Percentiles rank a stretch among this genome's conserved stretches.
These are phyloP conservation scores for Tilletiopsis washingtonensis DNA, from an alignment of 1,284 basidiomycete genomes.

Conservation along the genomic window DNA sequence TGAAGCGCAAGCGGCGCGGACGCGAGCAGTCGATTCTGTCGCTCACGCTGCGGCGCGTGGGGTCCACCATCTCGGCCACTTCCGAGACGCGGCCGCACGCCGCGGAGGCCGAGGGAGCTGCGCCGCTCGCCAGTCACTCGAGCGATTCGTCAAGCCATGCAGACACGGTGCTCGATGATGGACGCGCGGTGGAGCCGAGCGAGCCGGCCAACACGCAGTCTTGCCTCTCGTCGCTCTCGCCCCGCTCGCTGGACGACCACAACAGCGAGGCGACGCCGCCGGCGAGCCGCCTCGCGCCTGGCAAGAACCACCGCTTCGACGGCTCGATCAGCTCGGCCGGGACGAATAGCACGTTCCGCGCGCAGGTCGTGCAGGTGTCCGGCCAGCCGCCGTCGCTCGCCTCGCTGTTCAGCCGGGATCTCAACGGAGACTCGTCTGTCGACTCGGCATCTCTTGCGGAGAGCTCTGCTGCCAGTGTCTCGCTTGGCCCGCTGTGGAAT, in stretches of 20 bases:
- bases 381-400: slow-evolving; percentile 26
- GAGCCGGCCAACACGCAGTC: too few relatives aligned
- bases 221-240: not conserved
- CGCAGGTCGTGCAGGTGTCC: slow-evolving; percentile 21
- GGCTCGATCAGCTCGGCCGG: slow-evolving; percentile 7
- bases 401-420: slow-evolving; percentile 18
- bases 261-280: slow-evolving; percentile 8
- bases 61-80: slow-evolving; percentile 21
- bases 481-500: not conserved
- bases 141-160: too few relatives aligned
- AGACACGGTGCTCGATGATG: not conserved
- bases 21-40: slow-evolving; percentile 34
- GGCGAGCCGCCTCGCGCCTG: slow-evolving; percentile 3
- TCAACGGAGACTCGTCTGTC: too few relatives aligned
- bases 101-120: not conserved
- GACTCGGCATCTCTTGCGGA: too few relatives aligned
- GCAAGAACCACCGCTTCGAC: slow-evolving; percentile 2
- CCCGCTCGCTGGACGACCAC: not conserved
- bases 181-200: not conserved
- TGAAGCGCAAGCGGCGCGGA: slow-evolving; percentile 35
- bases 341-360: slow-evolving; percentile 23
- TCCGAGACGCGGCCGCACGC: not conserved
- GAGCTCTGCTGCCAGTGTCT: too few relatives aligned
- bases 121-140: not conserved
- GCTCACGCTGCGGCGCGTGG: slow-evolving; percentile 26